Evolutionary conservation across 2,329 filamentous ascomycete genomes (phyloP).

Genomic region (Hymenotorrendiella dingleyae): DNA sequence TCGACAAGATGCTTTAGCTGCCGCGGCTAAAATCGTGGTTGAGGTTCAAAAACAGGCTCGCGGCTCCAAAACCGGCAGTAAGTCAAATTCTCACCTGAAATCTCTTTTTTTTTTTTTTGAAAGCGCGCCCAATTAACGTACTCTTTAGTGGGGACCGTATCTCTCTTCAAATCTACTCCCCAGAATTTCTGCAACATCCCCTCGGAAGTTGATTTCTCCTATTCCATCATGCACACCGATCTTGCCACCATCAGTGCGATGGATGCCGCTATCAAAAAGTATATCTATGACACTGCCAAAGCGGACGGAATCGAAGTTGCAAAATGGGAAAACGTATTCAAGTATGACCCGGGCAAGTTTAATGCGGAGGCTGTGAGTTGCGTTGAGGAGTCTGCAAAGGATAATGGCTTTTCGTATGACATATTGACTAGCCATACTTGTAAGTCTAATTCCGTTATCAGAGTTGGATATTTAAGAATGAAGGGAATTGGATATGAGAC

Average conservation of each 20-base stretch:
- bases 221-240: slow-evolving; percentile 56
- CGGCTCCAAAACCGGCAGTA: slow-evolving; percentile 42
- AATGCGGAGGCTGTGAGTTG: slow-evolving; percentile 39
- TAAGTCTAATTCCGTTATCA: slow-evolving; percentile 7
- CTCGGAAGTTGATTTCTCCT: slow-evolving; percentile 55
- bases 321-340: slow-evolving; percentile 44
- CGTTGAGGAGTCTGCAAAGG: slow-evolving; percentile 54
- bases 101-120: too few relatives aligned
- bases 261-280: slow-evolving; percentile 46
- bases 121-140: too few relatives aligned
- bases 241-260: slow-evolving; percentile 49
- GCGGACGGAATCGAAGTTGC: slow-evolving; percentile 49
- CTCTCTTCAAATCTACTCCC: slow-evolving; percentile 57
- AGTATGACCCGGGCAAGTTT: slow-evolving; percentile 34
- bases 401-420: slow-evolving; percentile 7
- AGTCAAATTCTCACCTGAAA: too few relatives aligned
- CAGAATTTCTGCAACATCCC: slow-evolving; percentile 68
- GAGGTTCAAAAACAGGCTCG: slow-evolving; percentile 55
- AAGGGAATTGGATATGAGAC: too few relatives aligned
- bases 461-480: too few relatives aligned
- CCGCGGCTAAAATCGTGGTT: slow-evolving; percentile 59
- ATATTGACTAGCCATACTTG: slow-evolving; percentile 31
- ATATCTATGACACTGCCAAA: slow-evolving; percentile 52
- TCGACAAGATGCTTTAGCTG: slow-evolving; percentile 60
- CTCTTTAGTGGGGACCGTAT: slow-evolving; percentile 65